Conservation (phyloP, 345 rosid genomes). For the Melastoma malabathricum region DNA sequence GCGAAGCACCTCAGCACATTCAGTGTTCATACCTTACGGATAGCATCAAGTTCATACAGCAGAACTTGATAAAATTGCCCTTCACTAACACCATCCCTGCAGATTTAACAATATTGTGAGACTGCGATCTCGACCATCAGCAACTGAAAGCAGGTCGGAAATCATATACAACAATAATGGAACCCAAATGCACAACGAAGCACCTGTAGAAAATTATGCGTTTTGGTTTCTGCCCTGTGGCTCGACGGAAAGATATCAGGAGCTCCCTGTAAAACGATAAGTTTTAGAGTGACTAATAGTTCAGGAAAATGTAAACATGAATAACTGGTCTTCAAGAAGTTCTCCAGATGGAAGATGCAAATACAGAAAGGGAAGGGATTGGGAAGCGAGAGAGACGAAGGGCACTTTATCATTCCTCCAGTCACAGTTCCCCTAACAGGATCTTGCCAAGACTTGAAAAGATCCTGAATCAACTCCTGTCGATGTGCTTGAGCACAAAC, state of each 20-base stretch:
- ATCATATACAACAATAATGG: not conserved
- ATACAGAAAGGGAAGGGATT: not conserved
- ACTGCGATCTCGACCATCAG: not conserved
- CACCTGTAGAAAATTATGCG: conserved; percentile 94
- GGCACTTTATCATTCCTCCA: conserved; percentile 97
- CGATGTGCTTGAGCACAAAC: conserved; percentile 99
- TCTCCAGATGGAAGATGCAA: not conserved
- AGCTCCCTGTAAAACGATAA: conserved; percentile 11
- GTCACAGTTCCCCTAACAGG: conserved; percentile 77
- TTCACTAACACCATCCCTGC: conserved; percentile 96
- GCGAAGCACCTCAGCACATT: no score
- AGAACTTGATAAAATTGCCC: conserved; percentile 96
- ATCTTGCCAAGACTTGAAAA: conserved; percentile 90
- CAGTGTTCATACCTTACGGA: conserved; percentile 68
- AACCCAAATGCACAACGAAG: not conserved
- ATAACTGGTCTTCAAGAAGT: no score
- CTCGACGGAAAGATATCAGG: conserved; percentile 82
- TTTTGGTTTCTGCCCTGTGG: conserved; percentile 91
- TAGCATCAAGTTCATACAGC: conserved; percentile 91
- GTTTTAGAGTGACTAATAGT: no score
- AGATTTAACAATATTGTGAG: not conserved
- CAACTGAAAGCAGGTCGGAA: no score
- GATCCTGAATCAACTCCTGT: conserved; percentile 96
- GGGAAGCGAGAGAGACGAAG: conserved; percentile 3
- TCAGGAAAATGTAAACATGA: no score